A percentile compares a stretch with the other conserved stretches of the same genome.
phyloP scores from a whole-genome alignment of 208 protist species.

The Acanthamoeba castellanii region DNA sequence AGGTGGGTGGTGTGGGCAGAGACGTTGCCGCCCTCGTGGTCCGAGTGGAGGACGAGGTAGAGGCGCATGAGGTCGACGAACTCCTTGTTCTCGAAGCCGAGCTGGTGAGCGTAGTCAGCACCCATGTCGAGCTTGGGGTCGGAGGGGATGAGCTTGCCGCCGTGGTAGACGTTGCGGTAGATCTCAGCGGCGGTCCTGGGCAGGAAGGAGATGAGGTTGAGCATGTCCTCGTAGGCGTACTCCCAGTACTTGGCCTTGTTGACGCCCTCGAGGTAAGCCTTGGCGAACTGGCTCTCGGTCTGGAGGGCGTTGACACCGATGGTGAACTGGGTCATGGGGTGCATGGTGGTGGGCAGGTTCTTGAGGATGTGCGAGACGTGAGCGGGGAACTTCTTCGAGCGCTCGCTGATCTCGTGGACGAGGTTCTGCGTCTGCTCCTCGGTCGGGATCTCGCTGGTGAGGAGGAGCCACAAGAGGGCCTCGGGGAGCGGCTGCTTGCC shows the following conservation, averaged over 20 bases:
- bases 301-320: conserved; percentile 92
- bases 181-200: conserved; percentile 94
- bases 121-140: conserved; percentile 94
- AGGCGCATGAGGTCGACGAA: conserved; percentile 98
- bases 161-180: conserved; percentile 92
- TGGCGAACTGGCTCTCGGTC: conserved; percentile 95
- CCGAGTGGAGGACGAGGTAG: conserved; percentile 96
- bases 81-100: conserved; percentile 93
- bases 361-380: conserved; percentile 93
- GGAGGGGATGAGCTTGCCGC: conserved; percentile 73
- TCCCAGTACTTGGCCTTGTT: conserved; percentile 97
- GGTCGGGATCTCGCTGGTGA: conserved; percentile 97
- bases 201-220: conserved; percentile 94
- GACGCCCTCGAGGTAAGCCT: conserved; percentile 93
- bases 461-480: conserved; percentile 97
- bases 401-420: conserved; percentile 92
- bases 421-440: conserved; percentile 86
- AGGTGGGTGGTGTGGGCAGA: conserved; percentile 97
- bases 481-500: conserved; percentile 95
- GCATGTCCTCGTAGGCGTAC: conserved; percentile 94
- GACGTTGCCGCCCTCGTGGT: conserved; percentile 96
- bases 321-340: conserved; percentile 97
- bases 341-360: conserved; percentile 93
- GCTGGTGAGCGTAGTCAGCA: conserved; percentile 95
- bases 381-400: conserved; percentile 88